Percentiles rank a stretch among this genome's conserved stretches.
Conservation (phyloP, 176 grass and related monocot species). For the Hordeum marinum region DNA sequence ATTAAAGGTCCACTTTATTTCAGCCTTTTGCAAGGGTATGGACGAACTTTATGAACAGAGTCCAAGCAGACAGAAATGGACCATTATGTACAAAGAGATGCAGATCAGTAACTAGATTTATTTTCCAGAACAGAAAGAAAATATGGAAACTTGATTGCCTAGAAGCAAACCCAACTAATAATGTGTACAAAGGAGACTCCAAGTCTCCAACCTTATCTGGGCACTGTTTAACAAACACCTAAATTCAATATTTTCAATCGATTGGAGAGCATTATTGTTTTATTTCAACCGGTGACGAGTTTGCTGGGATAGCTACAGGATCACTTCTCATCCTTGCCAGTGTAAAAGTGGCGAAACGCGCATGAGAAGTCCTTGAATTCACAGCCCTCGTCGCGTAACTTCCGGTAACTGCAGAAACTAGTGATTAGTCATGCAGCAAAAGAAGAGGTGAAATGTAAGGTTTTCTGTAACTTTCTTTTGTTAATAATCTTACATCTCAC, state of each 20-base stretch:
- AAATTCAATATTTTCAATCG: not conserved
- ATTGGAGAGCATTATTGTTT: not conserved
- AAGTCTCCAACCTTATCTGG: not conserved
- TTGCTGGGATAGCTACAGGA: not conserved
- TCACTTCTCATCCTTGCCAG: conserved; percentile 72
- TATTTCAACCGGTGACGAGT: not conserved
- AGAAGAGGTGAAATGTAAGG: not conserved
- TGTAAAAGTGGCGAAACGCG: conserved; percentile 59
- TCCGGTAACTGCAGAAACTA: conserved; percentile 50
- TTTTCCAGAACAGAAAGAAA: not conserved
- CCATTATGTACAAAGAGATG: not conserved
- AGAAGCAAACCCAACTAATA: not conserved
- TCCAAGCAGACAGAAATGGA: not conserved
- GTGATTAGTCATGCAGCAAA: not conserved
- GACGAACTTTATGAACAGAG: not conserved
- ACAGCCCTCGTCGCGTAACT: conserved; percentile 56
- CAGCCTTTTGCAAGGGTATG: not conserved
- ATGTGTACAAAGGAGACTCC: not conserved
- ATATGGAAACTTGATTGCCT: not conserved
- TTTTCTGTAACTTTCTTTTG: not conserved
- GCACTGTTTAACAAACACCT: conserved; percentile 1
- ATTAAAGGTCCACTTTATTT: not conserved
- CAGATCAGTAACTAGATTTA: not conserved
- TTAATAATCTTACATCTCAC: conserved; percentile 49
- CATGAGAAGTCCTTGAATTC: conserved; percentile 84